Base-by-base conservation (phyloP, 2,329 filamentous ascomycete genomes). In the Penicillium sp. region DNA sequence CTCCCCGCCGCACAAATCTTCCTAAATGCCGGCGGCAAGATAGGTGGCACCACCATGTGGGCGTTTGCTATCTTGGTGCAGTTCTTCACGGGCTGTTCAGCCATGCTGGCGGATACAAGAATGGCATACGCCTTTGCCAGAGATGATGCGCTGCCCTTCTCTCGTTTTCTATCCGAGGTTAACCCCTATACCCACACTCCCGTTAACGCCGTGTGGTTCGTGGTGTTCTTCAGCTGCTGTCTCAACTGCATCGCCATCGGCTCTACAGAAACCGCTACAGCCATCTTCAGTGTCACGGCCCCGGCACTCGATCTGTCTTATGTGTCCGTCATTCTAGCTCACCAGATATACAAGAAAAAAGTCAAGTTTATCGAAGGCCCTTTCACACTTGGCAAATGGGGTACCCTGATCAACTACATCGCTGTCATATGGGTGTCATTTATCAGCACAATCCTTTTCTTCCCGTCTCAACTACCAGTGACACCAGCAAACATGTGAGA, bases 1-100 rank as follows among this genome's bases (percentile, higher is more conserved):
- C 74, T 85, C 8, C 83, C 84, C 0, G 81, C 81, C 0, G 83
- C 82, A 0, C 77, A 81, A 55, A 77, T 81, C 42, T 80, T 86
- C 63, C 73, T 84, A 41, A 84, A 86, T 57, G 82, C 82, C 3
- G 81, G 79, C 9, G 82, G 82, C 2, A 75, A 68, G 54, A 74
- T 66, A 2, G 81, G 81, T n/a, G 82, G 80, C 27, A 81, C 80
- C 0, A 63, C 76, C 14, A 85, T 85, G 81, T 84, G 81, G 79
- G 79, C 78, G 49, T 82, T 82, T 53, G 79, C 83, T 16, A 81
- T 85, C 52, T 74, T 86, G 0, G 81, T 86, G 2, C 83, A 86
- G 53, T 82, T 84, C 65, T 85, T 86, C 69, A 86, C 83, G 0
- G 82, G 83, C 18, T 83, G 81, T 48, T 81, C 81, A 16, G 83